Conservation (phyloP, 1,284 basidiomycete species). For the Violaceomyces palustris region DNA sequence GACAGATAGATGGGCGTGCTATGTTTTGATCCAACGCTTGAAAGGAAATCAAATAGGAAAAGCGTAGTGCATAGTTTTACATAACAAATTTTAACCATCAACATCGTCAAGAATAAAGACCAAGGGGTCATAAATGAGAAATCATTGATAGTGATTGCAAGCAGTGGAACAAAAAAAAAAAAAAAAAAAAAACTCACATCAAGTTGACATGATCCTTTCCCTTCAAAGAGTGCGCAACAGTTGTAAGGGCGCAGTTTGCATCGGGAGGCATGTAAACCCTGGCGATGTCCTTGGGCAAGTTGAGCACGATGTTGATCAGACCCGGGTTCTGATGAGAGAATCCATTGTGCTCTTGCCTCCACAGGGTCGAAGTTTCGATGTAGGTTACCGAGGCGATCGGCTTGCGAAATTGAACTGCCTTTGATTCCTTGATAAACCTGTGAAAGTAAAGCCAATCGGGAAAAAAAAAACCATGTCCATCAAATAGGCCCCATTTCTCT, state of each 20-base stretch:
- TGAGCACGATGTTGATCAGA: constrained; percentile 75
- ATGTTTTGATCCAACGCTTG: constrained; percentile 73
- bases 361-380: constrained; percentile 74
- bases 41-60: too few relatives aligned
- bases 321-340: constrained; percentile 68
- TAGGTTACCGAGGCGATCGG: constrained; percentile 74
- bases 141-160: too few relatives aligned
- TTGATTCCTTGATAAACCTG: constrained; percentile 67
- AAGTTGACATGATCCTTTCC: constrained; percentile 79
- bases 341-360: constrained; percentile 65
- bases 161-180: too few relatives aligned
- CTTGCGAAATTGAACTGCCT: constrained; percentile 71
- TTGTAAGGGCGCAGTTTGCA: constrained; percentile 73
- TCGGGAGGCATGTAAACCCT: constrained; percentile 86
- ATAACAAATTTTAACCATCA: too few relatives aligned
- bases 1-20: constrained; percentile 47
- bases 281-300: constrained; percentile 67
- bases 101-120: too few relatives aligned
- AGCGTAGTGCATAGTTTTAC: too few relatives aligned
- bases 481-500: too few relatives aligned
- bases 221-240: constrained; percentile 70
- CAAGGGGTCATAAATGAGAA: too few relatives aligned
- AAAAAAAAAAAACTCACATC: too few relatives aligned
- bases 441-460: too few relatives aligned
- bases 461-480: too few relatives aligned